These are phyloP conservation scores for Alectoria sarmentosa DNA, from an alignment of 495 filamentous ascomycete species.

Conservation along the genomic window DNA sequence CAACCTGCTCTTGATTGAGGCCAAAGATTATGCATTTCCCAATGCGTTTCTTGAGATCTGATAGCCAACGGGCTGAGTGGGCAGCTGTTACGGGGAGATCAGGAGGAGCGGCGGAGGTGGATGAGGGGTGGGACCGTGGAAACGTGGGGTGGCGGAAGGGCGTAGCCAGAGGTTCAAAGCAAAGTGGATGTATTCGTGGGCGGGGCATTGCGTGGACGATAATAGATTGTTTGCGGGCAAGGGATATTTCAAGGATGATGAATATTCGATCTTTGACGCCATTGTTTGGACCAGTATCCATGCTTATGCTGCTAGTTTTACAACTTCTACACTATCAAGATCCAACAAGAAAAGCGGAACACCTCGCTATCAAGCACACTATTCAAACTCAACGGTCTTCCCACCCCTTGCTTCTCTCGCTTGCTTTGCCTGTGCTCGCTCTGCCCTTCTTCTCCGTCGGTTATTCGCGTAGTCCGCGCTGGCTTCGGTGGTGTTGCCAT, in stretches of 20 bases:
- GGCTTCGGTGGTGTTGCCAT: constrained; percentile 43
- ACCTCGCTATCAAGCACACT: not conserved
- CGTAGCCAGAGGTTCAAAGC: constrained; percentile 15
- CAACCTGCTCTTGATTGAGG: constrained; percentile 50
- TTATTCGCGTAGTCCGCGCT: constrained; percentile 50
- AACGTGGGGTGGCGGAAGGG: constrained; percentile 4
- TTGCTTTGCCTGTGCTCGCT: constrained; percentile 43
- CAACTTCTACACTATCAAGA: not conserved
- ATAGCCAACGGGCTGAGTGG: constrained; percentile 59
- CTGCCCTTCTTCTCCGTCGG: constrained; percentile 44
- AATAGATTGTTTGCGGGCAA: not conserved
- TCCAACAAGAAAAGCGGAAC: not conserved
- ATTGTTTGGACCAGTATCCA: not conserved
- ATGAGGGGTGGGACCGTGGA: not conserved
- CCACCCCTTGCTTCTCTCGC: constrained; percentile 36
- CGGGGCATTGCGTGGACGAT: constrained; percentile 6
- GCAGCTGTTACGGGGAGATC: not conserved
- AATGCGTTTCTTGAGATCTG: constrained; percentile 63
- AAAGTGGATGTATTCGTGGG: constrained; percentile 1
- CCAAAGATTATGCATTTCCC: constrained; percentile 83
- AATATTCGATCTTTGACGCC: not conserved
- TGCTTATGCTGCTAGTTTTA: not conserved
- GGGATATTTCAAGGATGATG: too few relatives aligned
- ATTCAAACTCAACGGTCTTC: constrained; percentile 25
- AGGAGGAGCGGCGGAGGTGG: constrained; percentile 2